phyloP scores from a whole-genome alignment of 345 rosid species.

The Lepidium sativum region DNA sequence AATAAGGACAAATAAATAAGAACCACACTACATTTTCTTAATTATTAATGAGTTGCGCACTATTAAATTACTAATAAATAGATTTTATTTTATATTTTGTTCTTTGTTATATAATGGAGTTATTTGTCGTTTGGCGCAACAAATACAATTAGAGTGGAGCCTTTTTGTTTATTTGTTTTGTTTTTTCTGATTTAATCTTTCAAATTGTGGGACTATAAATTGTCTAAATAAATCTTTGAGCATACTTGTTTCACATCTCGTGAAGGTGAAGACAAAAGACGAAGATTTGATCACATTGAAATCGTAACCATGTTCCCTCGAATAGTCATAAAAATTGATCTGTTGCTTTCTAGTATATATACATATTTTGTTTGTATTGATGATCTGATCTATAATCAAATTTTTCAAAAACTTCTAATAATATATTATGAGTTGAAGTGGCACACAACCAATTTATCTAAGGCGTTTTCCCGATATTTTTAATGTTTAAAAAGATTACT shows the following conservation, averaged over 20 bases:
- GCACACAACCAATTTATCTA: too few relatives aligned
- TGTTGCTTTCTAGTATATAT: too few relatives aligned
- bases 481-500: not conserved
- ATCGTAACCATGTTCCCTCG: not conserved
- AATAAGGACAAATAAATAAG: constrained; percentile 11
- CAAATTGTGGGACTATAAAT: not conserved
- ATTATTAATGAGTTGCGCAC: not conserved
- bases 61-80: not conserved
- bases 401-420: too few relatives aligned
- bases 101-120: not conserved
- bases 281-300: not conserved
- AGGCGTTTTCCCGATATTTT: too few relatives aligned
- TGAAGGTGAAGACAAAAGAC: not conserved
- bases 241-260: constrained; percentile 9
- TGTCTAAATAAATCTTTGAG: not conserved
- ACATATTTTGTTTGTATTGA: too few relatives aligned
- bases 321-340: too few relatives aligned
- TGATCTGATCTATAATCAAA: too few relatives aligned
- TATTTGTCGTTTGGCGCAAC: constrained; percentile 14
- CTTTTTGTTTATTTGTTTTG: not conserved
- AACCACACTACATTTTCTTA: constrained; percentile 8
- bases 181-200: constrained; percentile 10
- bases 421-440: too few relatives aligned
- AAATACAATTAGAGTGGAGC: constrained; percentile 6
- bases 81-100: not conserved